Evolutionary conservation across 257 asterid genomes (phyloP), one percentile per base, ranked within the genome.

Genomic region (Solanum appendiculatum): DNA sequence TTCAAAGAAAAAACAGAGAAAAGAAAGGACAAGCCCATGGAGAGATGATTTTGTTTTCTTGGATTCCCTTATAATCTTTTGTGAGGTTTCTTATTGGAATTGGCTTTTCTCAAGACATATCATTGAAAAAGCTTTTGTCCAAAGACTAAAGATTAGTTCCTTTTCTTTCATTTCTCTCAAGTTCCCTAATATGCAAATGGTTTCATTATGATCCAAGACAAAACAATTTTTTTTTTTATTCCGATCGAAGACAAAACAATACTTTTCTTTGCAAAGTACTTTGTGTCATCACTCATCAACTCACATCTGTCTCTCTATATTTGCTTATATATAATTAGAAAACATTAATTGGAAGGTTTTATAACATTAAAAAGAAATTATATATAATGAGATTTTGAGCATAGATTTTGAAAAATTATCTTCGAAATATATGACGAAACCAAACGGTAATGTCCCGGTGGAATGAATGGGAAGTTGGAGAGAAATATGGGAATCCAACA

Each of bases 1-100:
- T 78, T 25, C 63, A 2, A 25, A 14, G 63, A 36, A 5, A 77
- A 73, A 39, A 39, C n/a, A 13, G 9, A 16, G 64, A 44, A 39
- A 75, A 44, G 63, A 44, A 77, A 78, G 84, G 64, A 9, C 40
- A 44, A 44, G 64, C 2, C 3, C 39, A 15, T 44, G 39, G 63
- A 78, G 27, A 16, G 73, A 82, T 88, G 87, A 81, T 88, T 87
- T 64, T 77, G 87, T 87, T 88, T 87, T 89, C 88, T 90, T 86
- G 89, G 91, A 89, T 89, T 69, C 90, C 89, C 74, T 85, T 46
- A 20, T 4, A 34, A 13, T 85, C 42, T 11, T 82, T 85, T 7
- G 9, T 12, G 37, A 51, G 12, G 69, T 12, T 56, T 82, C 20
- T 74, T 58, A 56, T 66, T 86, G 4, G n/a, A 13, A 25, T 34